Conservation (phyloP, 495 filamentous ascomycete species). For the Neurospora sp. region DNA sequence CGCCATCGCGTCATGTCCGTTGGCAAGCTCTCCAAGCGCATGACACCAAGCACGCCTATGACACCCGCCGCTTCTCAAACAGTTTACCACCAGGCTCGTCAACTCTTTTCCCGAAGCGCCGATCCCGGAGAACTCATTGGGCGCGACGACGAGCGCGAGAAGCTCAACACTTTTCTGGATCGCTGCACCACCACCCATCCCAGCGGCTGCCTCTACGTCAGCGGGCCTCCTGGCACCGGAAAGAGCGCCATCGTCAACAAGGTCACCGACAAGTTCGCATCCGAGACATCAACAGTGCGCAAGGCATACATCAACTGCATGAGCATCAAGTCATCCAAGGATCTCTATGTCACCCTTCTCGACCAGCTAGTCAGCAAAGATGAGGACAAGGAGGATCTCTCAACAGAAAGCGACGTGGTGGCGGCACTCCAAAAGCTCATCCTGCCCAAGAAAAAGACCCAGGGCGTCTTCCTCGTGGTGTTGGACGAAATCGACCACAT, state of each 20-base stretch:
- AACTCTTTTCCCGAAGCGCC: conserved; percentile 71
- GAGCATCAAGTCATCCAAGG: conserved; percentile 75
- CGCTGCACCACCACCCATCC: conserved; percentile 46
- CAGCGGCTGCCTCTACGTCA: conserved; percentile 89
- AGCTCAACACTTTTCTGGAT: conserved; percentile 60
- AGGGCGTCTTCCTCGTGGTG: conserved; percentile 61
- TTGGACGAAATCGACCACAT: conserved; percentile 95
- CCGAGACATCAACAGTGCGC: conserved; percentile 42
- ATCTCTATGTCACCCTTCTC: conserved; percentile 68
- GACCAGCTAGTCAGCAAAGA: conserved; percentile 34
- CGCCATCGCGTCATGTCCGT: conserved; percentile 40
- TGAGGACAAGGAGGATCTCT: conserved; percentile 12
- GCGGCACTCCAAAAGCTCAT: conserved; percentile 55
- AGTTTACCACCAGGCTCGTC: conserved; percentile 77
- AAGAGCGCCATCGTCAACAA: conserved; percentile 90
- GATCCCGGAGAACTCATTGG: conserved; percentile 71
- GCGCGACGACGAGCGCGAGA: conserved; percentile 65
- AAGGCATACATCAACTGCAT: conserved; percentile 88
- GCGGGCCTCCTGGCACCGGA: conserved; percentile 89
- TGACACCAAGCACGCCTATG: conserved; percentile 49
- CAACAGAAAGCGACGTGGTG: conserved; percentile 40
- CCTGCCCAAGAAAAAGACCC: conserved; percentile 45
- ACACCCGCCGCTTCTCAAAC: conserved; percentile 55
- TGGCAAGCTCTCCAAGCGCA: conserved; percentile 39
- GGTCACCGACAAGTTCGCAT: conserved; percentile 49